Base-by-base conservation (phyloP, 2,329 filamentous ascomycete species). In the Microcyclospora tardicrescens region DNA sequence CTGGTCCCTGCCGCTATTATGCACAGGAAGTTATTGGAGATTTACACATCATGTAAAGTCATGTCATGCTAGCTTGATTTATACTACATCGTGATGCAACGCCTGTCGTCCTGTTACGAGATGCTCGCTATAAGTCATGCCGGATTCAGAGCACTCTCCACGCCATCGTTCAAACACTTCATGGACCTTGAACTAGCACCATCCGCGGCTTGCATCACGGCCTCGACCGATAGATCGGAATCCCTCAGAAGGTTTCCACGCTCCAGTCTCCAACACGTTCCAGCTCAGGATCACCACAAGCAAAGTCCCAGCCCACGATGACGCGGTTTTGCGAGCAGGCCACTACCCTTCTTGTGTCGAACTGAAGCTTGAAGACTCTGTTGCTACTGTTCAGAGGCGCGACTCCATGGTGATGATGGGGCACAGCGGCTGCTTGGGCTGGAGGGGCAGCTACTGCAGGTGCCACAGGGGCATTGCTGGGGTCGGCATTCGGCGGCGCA, bases 261-360 rank as follows among this genome's bases (percentile, higher is more conserved):
- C 53, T 52, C 55, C 54, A 57, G 30, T 50, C 49, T 4, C 55
- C 55, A 30, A 57, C 50, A 47, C 52, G 45, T 40, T 57, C 56
- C 33, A 61, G 41, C 36, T 93, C 81, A 39, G 73, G 62, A 48
- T 98, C 87, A 4, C 77, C 81, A 49, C 86, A 84, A 42, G 86
- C 91, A 69, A 96, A 98, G 60, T 98, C 91, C 91, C 91, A 98
- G 0, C 87, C 91, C 0, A 96, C 85, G 54, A 98, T 96, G 12
- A 81, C 77, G 30, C 79, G 79, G 40, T 91, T 85, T 59, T 96
- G 87, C 47, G 83, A 91, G 58, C 89, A 95, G 64, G 87, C 95
- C 39, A 98, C 81, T 49, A 98, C 93, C 51, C 87, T 79, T 15
- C 86, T 75, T 1, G 86, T 84, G 57, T 98, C 91, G 50, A 95